Conservation (phyloP, 805 yeast species). For the Zygosaccharomyces kombuchaensis region DNA sequence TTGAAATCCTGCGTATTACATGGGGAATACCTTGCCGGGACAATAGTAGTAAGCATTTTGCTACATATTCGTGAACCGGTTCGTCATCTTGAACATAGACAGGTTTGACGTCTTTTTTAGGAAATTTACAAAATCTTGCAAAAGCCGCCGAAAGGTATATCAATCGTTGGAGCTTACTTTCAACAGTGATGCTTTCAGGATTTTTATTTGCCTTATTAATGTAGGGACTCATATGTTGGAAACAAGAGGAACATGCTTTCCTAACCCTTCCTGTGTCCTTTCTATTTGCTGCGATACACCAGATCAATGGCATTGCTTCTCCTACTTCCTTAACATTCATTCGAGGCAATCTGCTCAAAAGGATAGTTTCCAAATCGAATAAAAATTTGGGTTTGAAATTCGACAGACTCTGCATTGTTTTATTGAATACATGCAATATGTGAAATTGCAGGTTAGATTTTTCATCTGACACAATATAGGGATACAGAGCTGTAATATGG, state of each 20-base stretch:
- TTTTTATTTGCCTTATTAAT: slow-evolving; percentile 31
- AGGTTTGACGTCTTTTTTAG: slow-evolving; percentile 38
- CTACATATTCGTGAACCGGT: slow-evolving; percentile 51
- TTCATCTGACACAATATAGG: slow-evolving; percentile 52
- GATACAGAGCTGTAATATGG: slow-evolving; percentile 61
- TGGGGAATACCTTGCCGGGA: slow-evolving; percentile 37
- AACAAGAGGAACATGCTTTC: slow-evolving; percentile 60
- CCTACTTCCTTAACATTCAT: slow-evolving; percentile 56
- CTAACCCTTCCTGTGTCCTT: slow-evolving; percentile 47
- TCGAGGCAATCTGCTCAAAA: slow-evolving; percentile 56
- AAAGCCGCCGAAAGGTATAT: slow-evolving; percentile 64
- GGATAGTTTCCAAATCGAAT: slow-evolving; percentile 44
- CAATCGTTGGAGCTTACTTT: slow-evolving; percentile 49
- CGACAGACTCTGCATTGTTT: slow-evolving; percentile 42
- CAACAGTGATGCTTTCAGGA: slow-evolving; percentile 27
- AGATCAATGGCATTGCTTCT: slow-evolving; percentile 70
- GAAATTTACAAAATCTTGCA: slow-evolving; percentile 63
- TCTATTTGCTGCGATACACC: slow-evolving; percentile 49
- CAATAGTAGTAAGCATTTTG: slow-evolving; percentile 55
- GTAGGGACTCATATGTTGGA: slow-evolving; percentile 48
- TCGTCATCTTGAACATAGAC: slow-evolving; percentile 41
- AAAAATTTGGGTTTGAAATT: slow-evolving; percentile 50
- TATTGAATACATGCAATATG: slow-evolving; percentile 51
- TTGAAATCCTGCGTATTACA: slow-evolving; percentile 46
- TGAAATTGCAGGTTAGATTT: slow-evolving; percentile 41